These are phyloP conservation scores for Syzygium oleosum DNA, from an alignment of 345 rosid genomes.

Conservation along the genomic window DNA sequence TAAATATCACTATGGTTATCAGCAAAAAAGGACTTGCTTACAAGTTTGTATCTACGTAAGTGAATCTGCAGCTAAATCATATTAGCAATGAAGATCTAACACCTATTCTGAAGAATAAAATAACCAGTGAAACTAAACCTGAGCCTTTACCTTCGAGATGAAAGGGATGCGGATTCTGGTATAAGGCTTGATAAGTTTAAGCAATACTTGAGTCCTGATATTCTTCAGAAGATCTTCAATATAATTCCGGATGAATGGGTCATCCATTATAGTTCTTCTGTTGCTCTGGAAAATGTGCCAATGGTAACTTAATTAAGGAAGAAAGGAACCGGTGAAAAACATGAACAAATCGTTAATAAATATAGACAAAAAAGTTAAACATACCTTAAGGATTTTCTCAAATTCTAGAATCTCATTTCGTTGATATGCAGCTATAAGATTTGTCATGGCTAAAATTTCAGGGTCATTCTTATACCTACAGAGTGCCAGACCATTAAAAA, in stretches of 20 bases:
- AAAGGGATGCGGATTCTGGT: slow-evolving; percentile 90
- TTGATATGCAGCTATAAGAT: slow-evolving; percentile 95
- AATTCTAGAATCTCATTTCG: slow-evolving; percentile 94
- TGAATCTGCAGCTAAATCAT: not conserved
- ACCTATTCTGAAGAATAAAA: not conserved
- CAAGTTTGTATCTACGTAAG: not conserved
- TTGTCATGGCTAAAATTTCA: slow-evolving; percentile 98
- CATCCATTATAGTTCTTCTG: slow-evolving; percentile 95
- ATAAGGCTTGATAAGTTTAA: slow-evolving; percentile 95
- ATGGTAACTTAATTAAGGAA: not conserved
- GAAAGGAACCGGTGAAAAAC: not conserved
- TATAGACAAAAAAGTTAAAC: not conserved
- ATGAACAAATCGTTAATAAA: not conserved
- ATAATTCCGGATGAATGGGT: slow-evolving; percentile 88
- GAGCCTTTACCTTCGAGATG: slow-evolving; percentile 58
- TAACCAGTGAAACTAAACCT: not conserved
- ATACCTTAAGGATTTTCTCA: slow-evolving; percentile 95
- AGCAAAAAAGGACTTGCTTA: not conserved
- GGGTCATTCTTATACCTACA: slow-evolving; percentile 95
- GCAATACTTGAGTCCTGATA: slow-evolving; percentile 95
- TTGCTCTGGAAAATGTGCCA: slow-evolving; percentile 50
- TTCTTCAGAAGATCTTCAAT: slow-evolving; percentile 96
- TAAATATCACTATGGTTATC: not conserved
- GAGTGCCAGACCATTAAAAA: not conserved
- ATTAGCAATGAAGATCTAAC: not conserved